Evolutionary conservation across 2,329 filamentous ascomycete genomes (phyloP), one percentile per base, ranked within the genome.

Genomic region (Chrysoporthe cubensis): DNA sequence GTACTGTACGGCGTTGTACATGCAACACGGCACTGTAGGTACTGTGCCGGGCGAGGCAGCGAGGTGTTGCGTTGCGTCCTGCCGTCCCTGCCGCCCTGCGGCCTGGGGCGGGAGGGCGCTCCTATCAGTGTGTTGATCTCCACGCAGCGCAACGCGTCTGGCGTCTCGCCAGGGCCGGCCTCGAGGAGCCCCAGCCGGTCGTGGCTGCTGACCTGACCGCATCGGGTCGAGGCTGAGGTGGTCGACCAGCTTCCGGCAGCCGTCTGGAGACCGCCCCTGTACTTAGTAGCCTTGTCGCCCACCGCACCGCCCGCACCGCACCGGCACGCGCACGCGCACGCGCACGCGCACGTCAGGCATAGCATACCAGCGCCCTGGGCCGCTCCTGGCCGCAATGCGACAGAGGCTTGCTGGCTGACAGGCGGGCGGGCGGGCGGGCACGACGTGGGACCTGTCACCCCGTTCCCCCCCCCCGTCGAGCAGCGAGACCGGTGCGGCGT

Each of bases 1-100:
- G 34, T 57, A 40, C 54, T n/a, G 54, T 57, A 57, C 54, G 54
- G 54, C 54, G 54, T 57, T 18, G 34, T 21, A n/a, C 54, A 37
- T 57, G 34, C 54, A 18, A 40, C 32, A 40, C 40, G 54, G 54
- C 34, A 40, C 54, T 57, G 54, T 40, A 26, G 26, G 26, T 26
- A 57, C 32, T 57, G 54, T 40, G 6, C 54, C 9, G 50, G 50
- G 34, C 34, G 34, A 40, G 13, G 54, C 54, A 37, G 54, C 18
- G 7, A 40, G 26, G 26, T 26, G 26, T 26, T 26, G 26, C 9
- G 54, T 40, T 40, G 54, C 34, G 34, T 57, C 54, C 40, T 40
- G 52, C 32, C 32, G 26, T 37, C 32, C 18, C 52, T 57, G 32
- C 26, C 37, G 37, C 26, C 26, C 26, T 40, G 37, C 6, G 37